Base-by-base conservation (phyloP, 1,139 yeast genomes). In the Geotrichum histeridarum region DNA sequence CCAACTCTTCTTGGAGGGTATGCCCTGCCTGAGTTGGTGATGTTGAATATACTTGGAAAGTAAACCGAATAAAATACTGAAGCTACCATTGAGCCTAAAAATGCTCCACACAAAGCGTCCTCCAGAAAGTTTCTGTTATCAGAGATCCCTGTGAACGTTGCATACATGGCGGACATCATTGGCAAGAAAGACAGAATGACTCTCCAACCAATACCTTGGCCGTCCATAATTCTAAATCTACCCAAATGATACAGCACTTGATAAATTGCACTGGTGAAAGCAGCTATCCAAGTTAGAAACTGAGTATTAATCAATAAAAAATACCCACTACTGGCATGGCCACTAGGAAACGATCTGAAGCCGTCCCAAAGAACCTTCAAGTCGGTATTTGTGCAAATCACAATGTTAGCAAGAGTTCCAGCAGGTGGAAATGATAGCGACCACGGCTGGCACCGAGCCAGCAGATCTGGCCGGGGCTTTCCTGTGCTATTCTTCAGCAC, bases 1-100 rank as follows among this genome's bases (percentile, higher is more conserved):
- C 54, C 50, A 35, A 51, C 31, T 15, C 43, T 42, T 8, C 54
- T 41, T 31, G 54, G 54, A 2, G 54, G 54, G 35, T 51, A 51
- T 14, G 54, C 54, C 36, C 44, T 51, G 12, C 54, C 54, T 7
- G 43, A 30, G 35, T 47, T 51, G 14, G 17, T 14, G 31, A 36
- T 31, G 42, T 51, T 42, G 32, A 33, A 51, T 1, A 51, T 17
- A 8, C 54, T 33, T 30, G 55, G 55, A 38, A 53, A 53, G 36
- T 53, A 53, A 8, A 53, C 33, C 17, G 14, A 35, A 42, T 48
- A 53, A 22, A 53, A 48, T 4, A 53, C n/a, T 22, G 18, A 14
- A 1, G 49, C 55, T n/a, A 39, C n/a, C 14, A 48, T 11, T 11
- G 42, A 17, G 11, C 55, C 55, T 22, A 53, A 32, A 8, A 48